Conservation (phyloP, 768 basidiomycete genomes). For the Russula dissimulans region DNA sequence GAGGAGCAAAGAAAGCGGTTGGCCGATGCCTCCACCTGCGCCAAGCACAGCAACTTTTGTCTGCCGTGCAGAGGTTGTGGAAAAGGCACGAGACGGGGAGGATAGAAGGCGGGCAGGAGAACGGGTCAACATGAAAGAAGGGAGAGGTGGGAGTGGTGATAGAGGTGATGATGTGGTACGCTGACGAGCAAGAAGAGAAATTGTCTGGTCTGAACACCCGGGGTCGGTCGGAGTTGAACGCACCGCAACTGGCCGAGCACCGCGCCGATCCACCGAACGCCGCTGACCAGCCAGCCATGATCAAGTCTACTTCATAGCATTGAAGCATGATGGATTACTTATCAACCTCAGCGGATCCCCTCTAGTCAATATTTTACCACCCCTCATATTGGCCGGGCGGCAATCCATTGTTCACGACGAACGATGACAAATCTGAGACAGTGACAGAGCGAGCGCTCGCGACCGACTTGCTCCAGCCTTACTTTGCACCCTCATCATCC, state of each 20-base stretch:
- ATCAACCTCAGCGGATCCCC: too few relatives aligned
- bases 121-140: slow-evolving; percentile 54
- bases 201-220: too few relatives aligned
- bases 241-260: too few relatives aligned
- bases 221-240: neutral
- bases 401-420: too few relatives aligned
- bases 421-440: slow-evolving; percentile 5
- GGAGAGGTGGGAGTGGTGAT: neutral
- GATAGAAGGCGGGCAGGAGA: slow-evolving; percentile 49
- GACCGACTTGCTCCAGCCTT: neutral
- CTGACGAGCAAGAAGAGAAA: too few relatives aligned
- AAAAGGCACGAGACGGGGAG: slow-evolving; percentile 58
- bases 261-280: too few relatives aligned
- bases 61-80: slow-evolving; percentile 57
- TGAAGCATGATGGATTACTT: too few relatives aligned
- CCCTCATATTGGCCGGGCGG: too few relatives aligned
- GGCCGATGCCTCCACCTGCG: slow-evolving; percentile 98
- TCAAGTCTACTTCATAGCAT: too few relatives aligned
- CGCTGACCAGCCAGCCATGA: too few relatives aligned
- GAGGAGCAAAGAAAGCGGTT: slow-evolving; percentile 88
- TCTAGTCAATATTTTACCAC: too few relatives aligned
- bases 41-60: slow-evolving; percentile 95
- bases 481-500: too few relatives aligned
- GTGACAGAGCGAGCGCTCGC: neutral
- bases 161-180: neutral